Conservation (phyloP, 2,329 filamentous ascomycete species). For the Hypoxylon sp. region DNA sequence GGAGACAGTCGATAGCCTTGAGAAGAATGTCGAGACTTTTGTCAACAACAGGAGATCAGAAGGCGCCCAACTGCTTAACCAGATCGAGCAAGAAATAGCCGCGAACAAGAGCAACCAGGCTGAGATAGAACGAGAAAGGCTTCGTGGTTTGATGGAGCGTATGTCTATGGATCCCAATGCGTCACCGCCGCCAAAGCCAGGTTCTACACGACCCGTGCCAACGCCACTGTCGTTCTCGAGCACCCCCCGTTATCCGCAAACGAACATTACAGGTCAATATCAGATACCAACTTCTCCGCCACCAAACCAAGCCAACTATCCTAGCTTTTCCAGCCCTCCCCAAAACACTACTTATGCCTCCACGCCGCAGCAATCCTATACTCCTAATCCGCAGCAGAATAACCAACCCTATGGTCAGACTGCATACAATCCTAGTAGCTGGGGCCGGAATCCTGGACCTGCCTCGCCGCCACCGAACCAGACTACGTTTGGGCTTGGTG, state of each 20-base stretch:
- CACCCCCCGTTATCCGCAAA: conserved; percentile 67
- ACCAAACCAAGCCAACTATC: conserved; percentile 63
- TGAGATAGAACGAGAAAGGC: conserved; percentile 86
- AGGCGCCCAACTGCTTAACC: conserved; percentile 87
- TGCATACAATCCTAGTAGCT: conserved; percentile 71
- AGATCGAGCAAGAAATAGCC: conserved; percentile 86
- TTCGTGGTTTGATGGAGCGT: conserved; percentile 92
- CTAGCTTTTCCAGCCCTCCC: conserved; percentile 62
- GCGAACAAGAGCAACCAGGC: conserved; percentile 73
- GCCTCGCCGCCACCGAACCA: conserved; percentile 62
- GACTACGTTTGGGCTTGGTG: conserved; percentile 56
- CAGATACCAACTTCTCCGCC: conserved; percentile 72
- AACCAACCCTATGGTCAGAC: conserved; percentile 64
- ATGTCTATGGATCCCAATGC: conserved; percentile 84
- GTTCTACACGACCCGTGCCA: conserved; percentile 59
- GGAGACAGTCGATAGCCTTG: conserved; percentile 90
- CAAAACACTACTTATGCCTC: conserved; percentile 52
- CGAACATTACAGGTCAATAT: conserved; percentile 71
- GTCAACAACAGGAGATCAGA: conserved; percentile 94
- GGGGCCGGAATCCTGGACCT: conserved; percentile 70
- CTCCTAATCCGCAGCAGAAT: conserved; percentile 57
- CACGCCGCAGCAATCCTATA: conserved; percentile 53
- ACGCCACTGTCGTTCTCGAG: conserved; percentile 65
- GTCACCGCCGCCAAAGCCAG: conserved; percentile 58
- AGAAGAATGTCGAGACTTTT: conserved; percentile 97